Evolutionary conservation across 1,284 basidiomycete species (phyloP), one percentile per base, ranked within the genome.

Genomic region (Apiotrichum brassicae): DNA sequence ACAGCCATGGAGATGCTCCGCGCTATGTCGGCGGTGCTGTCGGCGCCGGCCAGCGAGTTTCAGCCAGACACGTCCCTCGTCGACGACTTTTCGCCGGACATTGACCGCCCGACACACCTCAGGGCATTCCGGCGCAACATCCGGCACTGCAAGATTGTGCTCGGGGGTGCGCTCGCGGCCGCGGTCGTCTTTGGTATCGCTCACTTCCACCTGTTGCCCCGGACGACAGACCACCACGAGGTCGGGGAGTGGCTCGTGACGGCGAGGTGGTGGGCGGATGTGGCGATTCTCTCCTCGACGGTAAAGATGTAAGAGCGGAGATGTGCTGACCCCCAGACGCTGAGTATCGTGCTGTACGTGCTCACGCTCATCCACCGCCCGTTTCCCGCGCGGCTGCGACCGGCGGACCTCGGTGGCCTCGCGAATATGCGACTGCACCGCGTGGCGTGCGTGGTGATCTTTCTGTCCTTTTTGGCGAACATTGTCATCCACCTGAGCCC

Each of bases 281-380:
- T 34, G 7, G n/a, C 16, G 13, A 34, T 18, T 7, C 7, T 34
- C 12, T n/a, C 7, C 6, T 7, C 33, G 12, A 34, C 33, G 11
- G 33, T 34, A n/a, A 34, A 16, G 33, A 34, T 6, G 14, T 30
- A 30, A 14, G 14, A 14, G 16, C 33, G 33, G 9, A 9, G 8
- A 8, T 9, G 9, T 9, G 28, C 12, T n/a, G 22, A n/a, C 2
- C 33, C 12, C n/a, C 26, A 53, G 53, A 11, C 43, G 14, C 35
- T 16, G 20, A 48, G 51, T 35, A 46, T 42, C 5, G 20, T 18
- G 12, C 33, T 56, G 5, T 36, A 50, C n/a, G 12, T 24, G 8
- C 22, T 34, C 6, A 54, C 59, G n/a, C 42, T 71, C 11, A 58
- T 66, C 30, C 56, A 57, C 16, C 58, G 62, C 40, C 59, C 68